phyloP scores from a whole-genome alignment of 345 rosid genomes.

The Jatropha curcas region DNA sequence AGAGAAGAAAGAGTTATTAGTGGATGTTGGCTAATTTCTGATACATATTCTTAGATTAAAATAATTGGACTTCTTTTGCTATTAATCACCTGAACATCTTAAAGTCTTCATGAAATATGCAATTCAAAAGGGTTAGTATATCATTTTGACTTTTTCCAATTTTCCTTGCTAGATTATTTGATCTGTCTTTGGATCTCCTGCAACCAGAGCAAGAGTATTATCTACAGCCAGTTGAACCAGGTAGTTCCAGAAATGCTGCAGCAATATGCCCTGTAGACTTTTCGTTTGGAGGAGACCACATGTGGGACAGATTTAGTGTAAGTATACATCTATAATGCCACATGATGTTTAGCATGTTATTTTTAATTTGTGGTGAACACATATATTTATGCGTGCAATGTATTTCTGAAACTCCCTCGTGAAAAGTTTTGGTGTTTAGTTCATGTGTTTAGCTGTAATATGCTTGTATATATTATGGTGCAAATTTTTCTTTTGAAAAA shows the following conservation, averaged over 20 bases:
- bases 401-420: neutral
- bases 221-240: constrained; percentile 87
- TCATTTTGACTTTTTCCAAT: constrained; percentile 12
- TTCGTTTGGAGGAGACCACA: constrained; percentile 85
- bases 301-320: constrained; percentile 96
- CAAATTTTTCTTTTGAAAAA: neutral
- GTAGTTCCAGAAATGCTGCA: constrained; percentile 71
- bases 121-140: neutral
- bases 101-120: neutral
- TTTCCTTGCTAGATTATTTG: constrained; percentile 59
- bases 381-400: neutral
- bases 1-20: neutral
- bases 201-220: constrained; percentile 95
- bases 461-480: too few species aligned
- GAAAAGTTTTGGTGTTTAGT: constrained; percentile 7
- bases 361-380: neutral
- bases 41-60: neutral
- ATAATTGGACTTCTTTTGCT: neutral
- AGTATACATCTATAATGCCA: constrained; percentile 32
- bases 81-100: neutral
- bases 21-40: neutral
- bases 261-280: constrained; percentile 84
- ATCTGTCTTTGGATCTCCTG: constrained; percentile 68
- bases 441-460: neutral
- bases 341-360: neutral